These are phyloP conservation scores for Hanseniaspora singularis DNA, from an alignment of 805 yeast genomes.

Conservation along the genomic window DNA sequence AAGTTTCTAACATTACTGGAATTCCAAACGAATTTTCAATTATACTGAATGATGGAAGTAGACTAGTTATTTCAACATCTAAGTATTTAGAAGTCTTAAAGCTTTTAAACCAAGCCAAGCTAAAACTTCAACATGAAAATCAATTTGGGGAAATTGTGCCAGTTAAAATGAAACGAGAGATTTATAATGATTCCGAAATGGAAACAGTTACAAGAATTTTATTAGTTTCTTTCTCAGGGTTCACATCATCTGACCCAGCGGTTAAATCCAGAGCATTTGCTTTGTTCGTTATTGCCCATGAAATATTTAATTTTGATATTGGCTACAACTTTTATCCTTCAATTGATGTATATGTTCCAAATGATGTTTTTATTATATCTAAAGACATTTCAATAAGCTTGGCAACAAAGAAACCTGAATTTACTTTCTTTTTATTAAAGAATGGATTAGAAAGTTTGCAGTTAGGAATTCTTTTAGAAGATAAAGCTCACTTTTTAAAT, in stretches of 20 bases:
- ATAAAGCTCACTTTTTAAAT: constrained; percentile 22
- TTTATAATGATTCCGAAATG: constrained; percentile 23
- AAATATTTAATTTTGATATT: constrained; percentile 45
- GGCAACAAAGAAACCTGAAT: constrained; percentile 43
- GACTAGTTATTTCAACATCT: constrained; percentile 36
- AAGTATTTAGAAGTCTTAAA: constrained; percentile 57
- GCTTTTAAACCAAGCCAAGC: constrained; percentile 54
- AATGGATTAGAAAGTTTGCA: constrained; percentile 23
- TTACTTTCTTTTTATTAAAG: constrained; percentile 44
- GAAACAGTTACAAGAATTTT: constrained; percentile 49
- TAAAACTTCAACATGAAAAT: constrained; percentile 33
- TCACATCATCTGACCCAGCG: constrained; percentile 46
- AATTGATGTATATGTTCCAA: constrained; percentile 54
- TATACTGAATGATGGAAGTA: constrained; percentile 28
- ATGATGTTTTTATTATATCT: constrained; percentile 48
- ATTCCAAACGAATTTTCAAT: constrained; percentile 42
- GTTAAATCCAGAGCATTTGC: constrained; percentile 54
- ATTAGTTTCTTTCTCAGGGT: constrained; percentile 54
- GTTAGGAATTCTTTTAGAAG: constrained; percentile 20
- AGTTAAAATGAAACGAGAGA: constrained; percentile 20
- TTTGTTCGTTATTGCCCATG: constrained; percentile 49
- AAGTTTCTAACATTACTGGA: constrained; percentile 35
- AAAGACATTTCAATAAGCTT: constrained; percentile 29
- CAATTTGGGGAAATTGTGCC: constrained; percentile 16
- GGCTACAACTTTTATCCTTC: constrained; percentile 47